These are phyloP conservation scores for Vaccinium darrowii DNA, from an alignment of 148 eudicot species.

Conservation along the genomic window DNA sequence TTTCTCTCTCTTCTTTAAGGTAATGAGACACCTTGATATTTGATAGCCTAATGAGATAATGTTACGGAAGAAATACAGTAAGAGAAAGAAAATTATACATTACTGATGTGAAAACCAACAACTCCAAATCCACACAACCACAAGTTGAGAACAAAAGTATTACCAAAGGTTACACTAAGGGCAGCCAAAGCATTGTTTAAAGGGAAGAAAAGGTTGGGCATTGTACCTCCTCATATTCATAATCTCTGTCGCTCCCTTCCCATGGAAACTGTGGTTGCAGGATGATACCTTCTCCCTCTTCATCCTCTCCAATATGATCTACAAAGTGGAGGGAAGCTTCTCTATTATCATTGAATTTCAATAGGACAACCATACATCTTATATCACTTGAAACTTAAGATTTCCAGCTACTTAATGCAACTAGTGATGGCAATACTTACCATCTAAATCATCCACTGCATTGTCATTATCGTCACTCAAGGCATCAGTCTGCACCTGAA, in stretches of 20 bases:
- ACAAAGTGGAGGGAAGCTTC: background rate
- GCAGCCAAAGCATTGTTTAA: background rate
- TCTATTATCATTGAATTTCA: background rate
- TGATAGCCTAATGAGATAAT: no score
- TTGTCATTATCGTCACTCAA: conserved; percentile 49
- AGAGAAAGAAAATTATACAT: background rate
- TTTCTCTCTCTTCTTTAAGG: no score
- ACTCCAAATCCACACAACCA: background rate
- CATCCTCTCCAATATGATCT: conserved; percentile 59
- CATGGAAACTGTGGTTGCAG: conserved; percentile 59
- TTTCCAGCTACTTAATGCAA: background rate
- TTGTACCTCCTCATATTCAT: conserved; percentile 65
- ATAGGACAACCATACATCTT: background rate
- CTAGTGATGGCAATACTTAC: conserved; percentile 23
- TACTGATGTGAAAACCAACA: background rate
- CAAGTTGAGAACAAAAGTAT: background rate
- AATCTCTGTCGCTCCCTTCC: conserved; percentile 75
- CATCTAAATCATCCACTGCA: conserved; percentile 51
- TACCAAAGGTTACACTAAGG: background rate
- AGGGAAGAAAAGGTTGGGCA: background rate
- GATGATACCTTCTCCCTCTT: conserved; percentile 54
- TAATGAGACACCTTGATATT: no score
- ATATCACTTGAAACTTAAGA: background rate
- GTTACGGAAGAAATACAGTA: background rate
- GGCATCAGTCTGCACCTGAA: conserved; percentile 55